phyloP scores from a whole-genome alignment of 495 filamentous ascomycete species.

The Xylaria flabelliformis region DNA sequence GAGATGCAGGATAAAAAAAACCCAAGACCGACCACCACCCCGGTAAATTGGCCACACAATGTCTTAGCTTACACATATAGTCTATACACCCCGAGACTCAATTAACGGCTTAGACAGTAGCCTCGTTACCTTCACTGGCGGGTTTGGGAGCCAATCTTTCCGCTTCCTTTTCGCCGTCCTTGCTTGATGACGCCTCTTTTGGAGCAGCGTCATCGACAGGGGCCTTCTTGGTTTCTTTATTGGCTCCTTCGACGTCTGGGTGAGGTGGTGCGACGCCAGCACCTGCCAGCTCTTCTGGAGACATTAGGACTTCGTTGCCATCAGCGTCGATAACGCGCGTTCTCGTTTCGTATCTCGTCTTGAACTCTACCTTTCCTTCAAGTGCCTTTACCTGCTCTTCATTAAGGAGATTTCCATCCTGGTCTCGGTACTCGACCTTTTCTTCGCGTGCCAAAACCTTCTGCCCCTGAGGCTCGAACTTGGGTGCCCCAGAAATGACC shows the following conservation, averaged over 20 bases:
- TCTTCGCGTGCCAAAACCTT: slow-evolving; percentile 73
- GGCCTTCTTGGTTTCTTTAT: slow-evolving; percentile 64
- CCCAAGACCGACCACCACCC: slow-evolving; percentile 9
- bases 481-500: slow-evolving; percentile 52
- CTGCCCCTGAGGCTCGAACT: slow-evolving; percentile 51
- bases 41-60: neutral
- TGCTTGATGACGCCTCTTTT: slow-evolving; percentile 61
- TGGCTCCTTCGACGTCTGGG: slow-evolving; percentile 78
- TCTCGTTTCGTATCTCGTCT: slow-evolving; percentile 90
- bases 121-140: slow-evolving; percentile 78
- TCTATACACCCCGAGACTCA: slow-evolving; percentile 3
- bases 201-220: slow-evolving; percentile 51
- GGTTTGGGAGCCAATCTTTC: slow-evolving; percentile 68
- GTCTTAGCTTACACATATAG: slow-evolving; percentile 2
- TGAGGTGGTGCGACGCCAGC: slow-evolving; percentile 74
- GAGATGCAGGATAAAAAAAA: slow-evolving; percentile 17
- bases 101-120: slow-evolving; percentile 43
- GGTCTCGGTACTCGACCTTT: slow-evolving; percentile 91
- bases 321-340: slow-evolving; percentile 80
- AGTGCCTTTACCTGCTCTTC: slow-evolving; percentile 83
- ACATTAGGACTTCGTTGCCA: slow-evolving; percentile 69
- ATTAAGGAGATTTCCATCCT: slow-evolving; percentile 87
- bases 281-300: slow-evolving; percentile 42
- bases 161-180: slow-evolving; percentile 67
- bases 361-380: slow-evolving; percentile 89